Percentiles rank a stretch among this genome's conserved stretches.
phyloP scores from a whole-genome alignment of 129 eudicot genomes.

The Glebionis coronaria region DNA sequence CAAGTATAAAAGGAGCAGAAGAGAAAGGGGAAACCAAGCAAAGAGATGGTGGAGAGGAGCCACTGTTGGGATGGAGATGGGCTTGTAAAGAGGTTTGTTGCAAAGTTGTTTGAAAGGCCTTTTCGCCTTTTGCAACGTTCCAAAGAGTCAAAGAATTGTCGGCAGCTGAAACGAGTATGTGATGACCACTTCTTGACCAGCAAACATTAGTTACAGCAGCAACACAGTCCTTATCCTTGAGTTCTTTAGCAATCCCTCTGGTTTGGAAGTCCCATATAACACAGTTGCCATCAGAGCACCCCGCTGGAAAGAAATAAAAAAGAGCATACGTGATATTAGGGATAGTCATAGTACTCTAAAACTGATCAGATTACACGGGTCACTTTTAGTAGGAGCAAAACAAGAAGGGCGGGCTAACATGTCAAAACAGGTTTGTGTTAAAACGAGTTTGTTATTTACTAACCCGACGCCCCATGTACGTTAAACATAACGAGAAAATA shows the following conservation, averaged over 20 bases:
- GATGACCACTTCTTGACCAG: constrained; percentile 85
- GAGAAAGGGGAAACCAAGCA: constrained; percentile 82
- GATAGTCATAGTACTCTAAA: neutral
- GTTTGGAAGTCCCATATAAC: constrained; percentile 88
- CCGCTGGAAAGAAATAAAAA: constrained; percentile 45
- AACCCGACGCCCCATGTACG: no score
- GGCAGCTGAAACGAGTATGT: constrained; percentile 76
- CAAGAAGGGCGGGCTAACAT: no score
- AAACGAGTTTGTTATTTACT: no score
- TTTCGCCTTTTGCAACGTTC: constrained; percentile 80
- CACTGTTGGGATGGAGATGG: constrained; percentile 56
- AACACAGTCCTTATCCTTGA: constrained; percentile 57
- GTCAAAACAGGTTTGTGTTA: no score
- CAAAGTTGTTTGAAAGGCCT: constrained; percentile 45
- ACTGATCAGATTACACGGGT: no score
- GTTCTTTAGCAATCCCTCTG: constrained; percentile 71
- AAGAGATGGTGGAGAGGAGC: constrained; percentile 59
- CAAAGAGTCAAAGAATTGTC: constrained; percentile 76
- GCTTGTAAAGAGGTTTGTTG: constrained; percentile 80
- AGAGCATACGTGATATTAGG: neutral
- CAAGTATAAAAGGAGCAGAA: constrained; percentile 83
- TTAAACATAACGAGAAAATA: no score
- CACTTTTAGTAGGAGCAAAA: no score
- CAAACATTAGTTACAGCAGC: constrained; percentile 76
- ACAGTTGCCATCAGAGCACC: constrained; percentile 88